A percentile compares a stretch with the other conserved stretches of the same genome.
These are phyloP conservation scores for Ceratopteris richardii DNA, from an alignment of 75 land plant genomes.

Conservation along the genomic window DNA sequence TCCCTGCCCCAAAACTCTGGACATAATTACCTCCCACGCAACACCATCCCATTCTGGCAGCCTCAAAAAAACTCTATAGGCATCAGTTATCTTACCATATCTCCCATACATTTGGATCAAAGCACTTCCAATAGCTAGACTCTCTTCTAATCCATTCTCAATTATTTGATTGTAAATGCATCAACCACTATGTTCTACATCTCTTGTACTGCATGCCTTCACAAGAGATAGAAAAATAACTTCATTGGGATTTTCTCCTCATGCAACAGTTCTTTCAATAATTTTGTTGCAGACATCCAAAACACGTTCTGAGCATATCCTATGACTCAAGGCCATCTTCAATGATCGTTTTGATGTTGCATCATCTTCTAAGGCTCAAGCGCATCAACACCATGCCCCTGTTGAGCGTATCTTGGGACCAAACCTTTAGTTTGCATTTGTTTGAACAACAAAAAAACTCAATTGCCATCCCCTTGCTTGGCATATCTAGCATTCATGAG, in stretches of 20 bases:
- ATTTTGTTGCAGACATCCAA: constrained; percentile 34
- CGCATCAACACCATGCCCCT: constrained; percentile 7
- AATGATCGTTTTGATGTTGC: constrained; percentile 7
- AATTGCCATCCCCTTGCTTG: constrained; percentile 1
- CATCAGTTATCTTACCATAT: constrained; percentile 32
- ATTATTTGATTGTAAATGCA: constrained; percentile 17
- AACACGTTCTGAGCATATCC: constrained; percentile 47
- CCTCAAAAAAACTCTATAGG: constrained; percentile 32
- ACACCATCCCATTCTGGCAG: too few relatives aligned
- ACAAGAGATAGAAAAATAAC: constrained; percentile 31
- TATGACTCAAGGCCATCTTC: constrained; percentile 23
- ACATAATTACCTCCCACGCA: too few relatives aligned
- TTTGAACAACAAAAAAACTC: constrained; percentile 11
- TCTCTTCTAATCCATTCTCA: constrained; percentile 6
- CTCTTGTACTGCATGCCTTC: constrained; percentile 31
- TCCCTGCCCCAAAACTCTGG: too few relatives aligned
- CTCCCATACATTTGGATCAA: constrained; percentile 48
- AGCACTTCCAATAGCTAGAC: constrained; percentile 30
- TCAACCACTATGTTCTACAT: constrained; percentile 20
- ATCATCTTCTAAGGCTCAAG: constrained; percentile 12
- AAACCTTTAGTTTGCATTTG: constrained; percentile 9
- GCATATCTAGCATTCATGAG: too few relatives aligned
- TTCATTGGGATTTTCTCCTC: constrained; percentile 21
- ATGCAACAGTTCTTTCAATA: constrained; percentile 40
- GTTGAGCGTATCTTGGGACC: constrained; percentile 13